phyloP scores from a whole-genome alignment of 495 filamentous ascomycete species.

The Penicillium bialowiezense region DNA sequence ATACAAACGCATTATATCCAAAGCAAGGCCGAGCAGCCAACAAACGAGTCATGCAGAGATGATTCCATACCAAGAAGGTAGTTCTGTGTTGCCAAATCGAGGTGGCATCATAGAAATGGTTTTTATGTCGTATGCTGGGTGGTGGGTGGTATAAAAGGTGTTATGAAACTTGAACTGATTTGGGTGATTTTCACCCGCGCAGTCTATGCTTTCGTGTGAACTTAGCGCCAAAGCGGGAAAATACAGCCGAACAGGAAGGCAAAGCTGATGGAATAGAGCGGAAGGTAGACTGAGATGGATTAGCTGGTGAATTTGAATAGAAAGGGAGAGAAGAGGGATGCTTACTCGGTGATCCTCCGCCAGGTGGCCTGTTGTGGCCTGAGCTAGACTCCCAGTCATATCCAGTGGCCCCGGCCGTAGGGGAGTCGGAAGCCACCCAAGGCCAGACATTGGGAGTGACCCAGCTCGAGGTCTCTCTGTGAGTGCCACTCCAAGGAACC shows the following conservation, averaged over 20 bases:
- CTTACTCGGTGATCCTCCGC: constrained; percentile 50
- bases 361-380: constrained; percentile 55
- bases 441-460: constrained; percentile 57
- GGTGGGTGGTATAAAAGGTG: too few species aligned
- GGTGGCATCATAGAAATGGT: too few species aligned
- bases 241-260: constrained; percentile 45
- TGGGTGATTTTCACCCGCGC: too few species aligned
- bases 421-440: constrained; percentile 51
- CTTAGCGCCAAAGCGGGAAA: constrained; percentile 47
- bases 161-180: too few species aligned
- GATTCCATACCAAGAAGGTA: too few species aligned
- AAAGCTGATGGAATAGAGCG: constrained; percentile 46
- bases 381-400: constrained; percentile 71
- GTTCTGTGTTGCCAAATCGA: too few species aligned
- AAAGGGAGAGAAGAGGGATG: constrained; percentile 24
- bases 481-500: constrained; percentile 65
- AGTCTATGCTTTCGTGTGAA: neutral
- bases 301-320: constrained; percentile 12
- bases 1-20: constrained; percentile 21
- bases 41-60: constrained; percentile 23
- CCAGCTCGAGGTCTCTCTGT: constrained; percentile 48
- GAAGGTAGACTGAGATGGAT: constrained; percentile 41
- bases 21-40: constrained; percentile 15
- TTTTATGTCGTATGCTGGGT: too few species aligned
- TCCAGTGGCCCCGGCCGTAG: constrained; percentile 42